A percentile compares a stretch with the other conserved stretches of the same genome.
Conservation (phyloP, 2,329 filamentous ascomycete species). For the Sporothrix luriei region DNA sequence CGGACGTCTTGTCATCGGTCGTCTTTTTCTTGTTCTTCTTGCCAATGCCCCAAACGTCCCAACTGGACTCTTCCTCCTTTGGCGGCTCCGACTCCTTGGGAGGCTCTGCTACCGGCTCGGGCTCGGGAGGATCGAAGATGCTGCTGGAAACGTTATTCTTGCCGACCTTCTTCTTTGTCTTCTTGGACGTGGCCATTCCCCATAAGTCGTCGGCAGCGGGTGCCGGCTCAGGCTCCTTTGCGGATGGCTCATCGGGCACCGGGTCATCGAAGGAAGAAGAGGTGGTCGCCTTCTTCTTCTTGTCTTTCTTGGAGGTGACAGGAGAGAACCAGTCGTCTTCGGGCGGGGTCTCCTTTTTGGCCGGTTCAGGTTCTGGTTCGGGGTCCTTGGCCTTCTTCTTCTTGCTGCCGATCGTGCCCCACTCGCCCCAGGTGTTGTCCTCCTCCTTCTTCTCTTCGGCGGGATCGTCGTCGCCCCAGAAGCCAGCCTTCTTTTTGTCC, state of each 20-base stretch:
- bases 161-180: conserved; percentile 47
- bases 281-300: conserved; percentile 46
- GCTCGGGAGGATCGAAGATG: conserved; percentile 32
- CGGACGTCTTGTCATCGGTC: conserved; percentile 26
- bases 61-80: conserved; percentile 41
- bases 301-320: conserved; percentile 47
- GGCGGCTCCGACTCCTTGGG: conserved; percentile 32
- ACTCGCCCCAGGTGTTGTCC: conserved; percentile 41
- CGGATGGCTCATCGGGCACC: conserved; percentile 32
- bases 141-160: conserved; percentile 40
- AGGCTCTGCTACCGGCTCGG: conserved; percentile 28
- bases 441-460: conserved; percentile 44
- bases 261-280: conserved; percentile 31
- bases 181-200: conserved; percentile 46
- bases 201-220: conserved; percentile 34
- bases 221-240: conserved; percentile 36
- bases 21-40: conserved; percentile 51
- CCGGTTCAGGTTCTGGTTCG: conserved; percentile 36
- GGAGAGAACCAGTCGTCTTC: conserved; percentile 43
- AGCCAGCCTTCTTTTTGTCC: conserved; percentile 47
- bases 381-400: conserved; percentile 49
- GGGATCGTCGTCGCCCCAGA: conserved; percentile 44
- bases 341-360: conserved; percentile 36
- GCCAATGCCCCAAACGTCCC: conserved; percentile 49
- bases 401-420: conserved; percentile 46